These are phyloP conservation scores for Golubevia pallescens DNA, from an alignment of 1,284 basidiomycete species.

Conservation along the genomic window DNA sequence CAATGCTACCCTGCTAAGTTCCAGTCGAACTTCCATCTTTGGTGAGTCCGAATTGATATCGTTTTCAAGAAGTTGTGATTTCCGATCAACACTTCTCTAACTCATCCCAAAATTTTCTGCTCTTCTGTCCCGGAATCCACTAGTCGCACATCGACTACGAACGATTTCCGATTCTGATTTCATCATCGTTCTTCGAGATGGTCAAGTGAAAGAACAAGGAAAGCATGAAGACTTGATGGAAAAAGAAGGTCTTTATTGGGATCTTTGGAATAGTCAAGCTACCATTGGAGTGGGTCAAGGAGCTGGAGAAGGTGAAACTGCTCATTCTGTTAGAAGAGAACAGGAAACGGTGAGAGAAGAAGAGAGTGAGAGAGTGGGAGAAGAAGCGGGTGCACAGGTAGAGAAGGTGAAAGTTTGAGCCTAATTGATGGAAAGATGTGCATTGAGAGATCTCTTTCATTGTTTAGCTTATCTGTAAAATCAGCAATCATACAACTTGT, in stretches of 20 bases:
- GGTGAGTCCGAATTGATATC: constrained; percentile 53
- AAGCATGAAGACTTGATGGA: constrained; percentile 42
- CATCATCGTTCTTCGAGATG: constrained; percentile 53
- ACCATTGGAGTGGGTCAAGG: constrained; percentile 34
- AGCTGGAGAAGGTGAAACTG: constrained; percentile 24
- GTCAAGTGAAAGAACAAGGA: constrained; percentile 44
- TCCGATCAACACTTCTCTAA: background rate
- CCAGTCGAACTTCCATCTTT: constrained; percentile 87
- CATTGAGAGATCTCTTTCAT: no score
- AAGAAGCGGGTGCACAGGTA: background rate
- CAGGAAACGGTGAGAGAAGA: background rate
- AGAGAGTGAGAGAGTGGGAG: background rate
- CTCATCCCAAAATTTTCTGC: background rate
- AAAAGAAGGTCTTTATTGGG: constrained; percentile 42
- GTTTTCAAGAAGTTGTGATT: background rate
- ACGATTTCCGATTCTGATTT: constrained; percentile 82
- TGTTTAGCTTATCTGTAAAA: no score
- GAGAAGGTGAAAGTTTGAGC: no score
- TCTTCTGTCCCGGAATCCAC: background rate
- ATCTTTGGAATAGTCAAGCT: constrained; percentile 47
- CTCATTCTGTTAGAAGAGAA: background rate
- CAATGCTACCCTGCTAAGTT: constrained; percentile 77
- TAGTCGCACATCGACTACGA: constrained; percentile 71
- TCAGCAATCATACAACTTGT: no score
- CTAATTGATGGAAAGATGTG: no score